Base-by-base conservation (phyloP, 1,284 basidiomycete genomes). In the Papiliotrema fonsecae region DNA sequence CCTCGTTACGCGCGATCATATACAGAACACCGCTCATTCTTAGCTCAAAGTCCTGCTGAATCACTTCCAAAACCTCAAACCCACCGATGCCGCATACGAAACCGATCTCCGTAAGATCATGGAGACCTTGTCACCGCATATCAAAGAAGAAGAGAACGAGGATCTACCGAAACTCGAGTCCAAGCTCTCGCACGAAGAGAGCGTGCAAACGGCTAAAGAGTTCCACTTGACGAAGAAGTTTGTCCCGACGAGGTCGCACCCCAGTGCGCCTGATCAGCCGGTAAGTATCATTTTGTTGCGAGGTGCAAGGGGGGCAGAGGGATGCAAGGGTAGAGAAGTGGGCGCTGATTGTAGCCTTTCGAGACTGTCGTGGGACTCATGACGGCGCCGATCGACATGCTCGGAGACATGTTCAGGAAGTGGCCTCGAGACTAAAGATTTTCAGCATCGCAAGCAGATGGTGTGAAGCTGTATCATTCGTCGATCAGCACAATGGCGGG, bases 221-320 rank as follows among this genome's bases (percentile, higher is more conserved):
- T 84, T 84, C 70, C 75, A 72, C 52, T 69, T 75, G 50, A 84
- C 82, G 4, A 84, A 85, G 74, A 80, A 79, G 58, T 82, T 84
- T 51, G 82, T 77, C 2, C 82, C 82, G 0, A 84, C 82, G 9
- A 73, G 79, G 79, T 44, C 41, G n/a, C 65, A 68, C 45, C 64
- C 65, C 11, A 48, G 26, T 3, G 58, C 61, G 3, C 62, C 62
- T 37, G 54, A 64, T 35, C 53, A 62, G 49, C 81, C 82, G 31
- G 56, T 57, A 26, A 54, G 55, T 57, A 13, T 13, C n/a, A n/a
- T n/a, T n/a, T n/a, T n/a, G n/a, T n/a, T n/a, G n/a, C n/a, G n/a
- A n/a, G n/a, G n/a, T n/a, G n/a, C n/a, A n/a, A n/a, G n/a, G n/a
- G n/a, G n/a, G n/a, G n/a, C n/a, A n/a, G n/a, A n/a, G n/a, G 18